Evolutionary conservation across 768 basidiomycete species (phyloP), one percentile per base, ranked within the genome.

Genomic region (Leccinum ochraceum): DNA sequence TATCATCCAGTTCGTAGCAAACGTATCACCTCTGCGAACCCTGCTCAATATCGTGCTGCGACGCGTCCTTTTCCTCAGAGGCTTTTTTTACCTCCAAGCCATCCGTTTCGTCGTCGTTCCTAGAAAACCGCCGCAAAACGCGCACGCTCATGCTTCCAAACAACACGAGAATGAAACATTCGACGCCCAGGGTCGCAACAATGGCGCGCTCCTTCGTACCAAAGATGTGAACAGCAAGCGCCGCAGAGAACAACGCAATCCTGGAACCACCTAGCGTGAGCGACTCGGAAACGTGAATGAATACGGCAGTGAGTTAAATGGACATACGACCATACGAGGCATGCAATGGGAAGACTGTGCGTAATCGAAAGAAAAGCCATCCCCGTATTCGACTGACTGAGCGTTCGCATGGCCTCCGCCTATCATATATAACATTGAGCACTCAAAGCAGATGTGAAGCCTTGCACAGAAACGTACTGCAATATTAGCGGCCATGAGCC

Each of bases 311-410:
- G 30, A 13, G 22, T 11, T 1, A 5, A 52, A 11, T 42, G 10
- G 37, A 64, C 62, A 10, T 56, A 67, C 66, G 66, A 64, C 62
- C 65, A 67, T 37, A 60, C 30, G 22, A 64, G 59, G 6, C 48
- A 56, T 6, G 66, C 62, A 4, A 58, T 46, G 0, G 66, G 66
- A 9, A 67, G 62, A 42, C 66, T 56, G 28, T 66, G 65, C 9
- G 58, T 63, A 28, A 67, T 64, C 4, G 66, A 58, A 42, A 66
- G 53, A 5, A 56, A 49, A 1, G 53, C 32, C 50, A 66, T 57
- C 3, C 61, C 66, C 9, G 44, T 37, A 24, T 48, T 37, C 6
- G 39, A 37, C 22, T 58, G 55, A 20, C 46, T 53, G 22, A 66
- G 44, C 1, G 37, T 52, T 51, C 34, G 32, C 58, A 67, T 53